Evolutionary conservation across 306 rosid genomes (phyloP).

Genomic region (Castanospermum australe): DNA sequence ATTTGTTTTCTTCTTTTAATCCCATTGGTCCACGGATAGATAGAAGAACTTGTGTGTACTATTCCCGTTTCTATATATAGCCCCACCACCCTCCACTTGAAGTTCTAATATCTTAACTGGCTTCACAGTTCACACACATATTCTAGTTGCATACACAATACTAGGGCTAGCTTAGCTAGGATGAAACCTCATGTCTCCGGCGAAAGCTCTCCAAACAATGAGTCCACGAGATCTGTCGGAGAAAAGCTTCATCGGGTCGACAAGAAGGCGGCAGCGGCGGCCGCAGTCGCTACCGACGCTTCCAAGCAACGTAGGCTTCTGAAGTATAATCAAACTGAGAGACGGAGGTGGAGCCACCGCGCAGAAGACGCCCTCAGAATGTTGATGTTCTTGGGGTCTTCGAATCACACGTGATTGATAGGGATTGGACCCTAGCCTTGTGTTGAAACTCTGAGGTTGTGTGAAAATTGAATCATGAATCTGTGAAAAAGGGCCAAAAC

Average conservation of each 20-base stretch:
- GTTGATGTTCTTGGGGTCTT: conserved; percentile 47
- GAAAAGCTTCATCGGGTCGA: conserved; percentile 34
- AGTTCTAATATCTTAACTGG: conserved; percentile 29
- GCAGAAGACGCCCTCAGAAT: conserved; percentile 43
- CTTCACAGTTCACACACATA: not conserved
- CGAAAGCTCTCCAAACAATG: conserved; percentile 18
- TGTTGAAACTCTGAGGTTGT: not conserved
- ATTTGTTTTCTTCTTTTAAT: no score
- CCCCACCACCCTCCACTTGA: not conserved
- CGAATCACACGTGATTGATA: conserved; percentile 36
- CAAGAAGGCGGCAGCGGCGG: not conserved
- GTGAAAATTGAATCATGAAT: conserved; percentile 4
- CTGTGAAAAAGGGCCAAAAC: not conserved
- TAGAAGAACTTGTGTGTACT: no score
- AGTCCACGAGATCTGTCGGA: conserved; percentile 11
- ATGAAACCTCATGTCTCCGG: conserved; percentile 42
- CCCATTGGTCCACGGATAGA: no score
- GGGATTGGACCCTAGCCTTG: not conserved
- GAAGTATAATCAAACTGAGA: conserved; percentile 2
- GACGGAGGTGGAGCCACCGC: conserved; percentile 28
- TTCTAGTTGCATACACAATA: not conserved
- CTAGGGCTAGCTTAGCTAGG: not conserved
- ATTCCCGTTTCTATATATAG: conserved; percentile 43
- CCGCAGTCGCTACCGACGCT: not conserved
- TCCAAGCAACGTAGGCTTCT: conserved; percentile 22